Evolutionary conservation across 805 yeast species (phyloP), one percentile per base, ranked within the genome.

Genomic region (Nakazawaea wickerhamii): DNA sequence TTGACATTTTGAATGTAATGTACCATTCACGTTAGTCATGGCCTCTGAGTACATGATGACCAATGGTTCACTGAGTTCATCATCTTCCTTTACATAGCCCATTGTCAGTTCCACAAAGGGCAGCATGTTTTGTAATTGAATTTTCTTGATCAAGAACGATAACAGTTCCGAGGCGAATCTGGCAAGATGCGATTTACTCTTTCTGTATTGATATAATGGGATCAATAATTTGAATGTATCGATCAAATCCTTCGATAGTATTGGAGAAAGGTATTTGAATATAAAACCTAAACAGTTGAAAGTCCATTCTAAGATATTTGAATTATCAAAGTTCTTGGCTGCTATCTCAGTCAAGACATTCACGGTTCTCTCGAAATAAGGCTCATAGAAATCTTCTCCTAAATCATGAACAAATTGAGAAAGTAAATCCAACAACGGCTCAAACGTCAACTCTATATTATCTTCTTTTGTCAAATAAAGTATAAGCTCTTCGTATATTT

Each of bases 111-210:
- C 53, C 7, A 84, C 64, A 35, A 85, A 73, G 0, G 50, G 44
- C 1, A 57, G 52, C 37, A 89, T 61, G 5, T 73, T 63, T 1
- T 69, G 69, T 0, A 67, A 57, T 19, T 70, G 68, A 48, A 85
- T 70, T 58, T 86, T 86, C 55, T 93, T 77, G 8, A 91, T 66
- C 44, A 91, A 65, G 53, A 84, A 93, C 0, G 97, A 85, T 36
- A 91, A 60, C 0, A 96, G 93, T 60, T 91, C 97, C 0, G 96
- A 89, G 17, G 95, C 80, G 54, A 91, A 93, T 48, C 95, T 71
- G 1, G 86, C 71, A 27, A 90, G 71, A 49, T 83, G 79, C 21
- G 77, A 77, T 50, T 81, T 83, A 15, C 64, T 61, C 43, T 70
- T 70, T 4, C 61, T 61, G 40, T 78, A 62, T 27, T 75, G 74